A percentile compares a stretch with the other conserved stretches of the same genome.
Conservation (phyloP, 257 asterid species). For the Penstemon barbatus region DNA sequence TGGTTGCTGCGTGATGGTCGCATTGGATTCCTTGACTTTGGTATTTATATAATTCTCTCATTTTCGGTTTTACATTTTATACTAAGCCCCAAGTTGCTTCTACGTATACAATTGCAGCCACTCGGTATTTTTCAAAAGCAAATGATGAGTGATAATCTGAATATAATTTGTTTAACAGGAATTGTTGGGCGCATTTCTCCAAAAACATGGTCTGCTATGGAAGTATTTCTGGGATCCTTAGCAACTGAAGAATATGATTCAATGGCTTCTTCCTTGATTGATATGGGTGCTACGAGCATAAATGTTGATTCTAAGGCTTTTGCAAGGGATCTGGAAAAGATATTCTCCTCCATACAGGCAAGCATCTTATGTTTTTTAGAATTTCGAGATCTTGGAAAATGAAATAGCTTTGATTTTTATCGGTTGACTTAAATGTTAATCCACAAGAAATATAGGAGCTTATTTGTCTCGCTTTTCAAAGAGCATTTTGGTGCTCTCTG, state of each 20-base stretch:
- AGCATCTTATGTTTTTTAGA: constrained; percentile 14
- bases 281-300: constrained; percentile 91
- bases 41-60: constrained; percentile 36
- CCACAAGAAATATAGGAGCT: background rate
- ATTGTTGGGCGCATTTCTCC: constrained; percentile 97
- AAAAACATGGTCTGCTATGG: constrained; percentile 97
- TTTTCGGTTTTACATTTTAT: background rate
- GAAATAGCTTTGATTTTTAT: background rate
- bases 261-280: constrained; percentile 92
- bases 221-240: constrained; percentile 73
- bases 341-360: constrained; percentile 90
- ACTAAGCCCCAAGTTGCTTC: background rate
- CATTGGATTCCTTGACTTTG: constrained; percentile 96
- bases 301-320: constrained; percentile 75
- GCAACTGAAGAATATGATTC: constrained; percentile 74
- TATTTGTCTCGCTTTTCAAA: no score
- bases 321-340: constrained; percentile 80
- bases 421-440: background rate
- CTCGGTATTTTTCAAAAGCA: background rate
- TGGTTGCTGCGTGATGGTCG: constrained; percentile 98
- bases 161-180: constrained; percentile 50
- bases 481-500: no score
- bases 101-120: background rate
- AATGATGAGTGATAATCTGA: constrained; percentile 16
- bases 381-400: background rate